phyloP scores from a whole-genome alignment of 2,329 filamentous ascomycete genomes.

The Ascocoryne sarcoides region DNA sequence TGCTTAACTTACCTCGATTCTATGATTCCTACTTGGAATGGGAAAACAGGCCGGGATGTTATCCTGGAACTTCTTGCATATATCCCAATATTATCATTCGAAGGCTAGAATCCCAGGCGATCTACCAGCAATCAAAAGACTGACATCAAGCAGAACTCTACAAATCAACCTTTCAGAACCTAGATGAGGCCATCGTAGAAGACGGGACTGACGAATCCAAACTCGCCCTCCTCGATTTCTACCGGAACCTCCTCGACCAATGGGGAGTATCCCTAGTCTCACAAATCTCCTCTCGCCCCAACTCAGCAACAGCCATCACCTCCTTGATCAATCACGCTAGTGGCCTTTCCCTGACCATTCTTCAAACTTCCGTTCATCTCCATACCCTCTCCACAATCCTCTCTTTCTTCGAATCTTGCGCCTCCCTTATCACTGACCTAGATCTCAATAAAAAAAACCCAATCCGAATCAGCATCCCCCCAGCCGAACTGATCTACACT shows the following conservation, averaged over 20 bases:
- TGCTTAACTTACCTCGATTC: slow-evolving; percentile 40
- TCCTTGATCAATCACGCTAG: slow-evolving; percentile 42
- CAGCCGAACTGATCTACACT: slow-evolving; percentile 58
- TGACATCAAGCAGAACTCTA: slow-evolving; percentile 38
- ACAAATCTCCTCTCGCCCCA: slow-evolving; percentile 18
- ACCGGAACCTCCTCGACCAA: slow-evolving; percentile 55
- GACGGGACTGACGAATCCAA: slow-evolving; percentile 42
- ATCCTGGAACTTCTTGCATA: slow-evolving; percentile 52
- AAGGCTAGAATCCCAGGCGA: slow-evolving; percentile 35
- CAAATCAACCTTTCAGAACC: slow-evolving; percentile 37
- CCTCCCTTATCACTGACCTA: slow-evolving; percentile 45
- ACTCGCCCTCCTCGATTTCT: slow-evolving; percentile 54
- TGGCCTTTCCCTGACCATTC: slow-evolving; percentile 47
- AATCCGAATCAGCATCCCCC: slow-evolving; percentile 60
- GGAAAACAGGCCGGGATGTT: slow-evolving; percentile 40
- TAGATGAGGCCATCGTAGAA: slow-evolving; percentile 44
- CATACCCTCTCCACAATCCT: slow-evolving; percentile 48
- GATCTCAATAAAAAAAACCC: slow-evolving; percentile 40
- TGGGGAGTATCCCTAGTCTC: slow-evolving; percentile 43
- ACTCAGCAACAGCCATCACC: slow-evolving; percentile 27
- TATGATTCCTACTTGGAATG: slow-evolving; percentile 56
- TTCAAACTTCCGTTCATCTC: slow-evolving; percentile 42
- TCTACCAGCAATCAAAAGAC: background rate
- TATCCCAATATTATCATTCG: slow-evolving; percentile 45
- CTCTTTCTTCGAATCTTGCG: slow-evolving; percentile 60